phyloP scores from a whole-genome alignment of 1,284 basidiomycete species.

The Pseudozyma tsukubaensis region DNA sequence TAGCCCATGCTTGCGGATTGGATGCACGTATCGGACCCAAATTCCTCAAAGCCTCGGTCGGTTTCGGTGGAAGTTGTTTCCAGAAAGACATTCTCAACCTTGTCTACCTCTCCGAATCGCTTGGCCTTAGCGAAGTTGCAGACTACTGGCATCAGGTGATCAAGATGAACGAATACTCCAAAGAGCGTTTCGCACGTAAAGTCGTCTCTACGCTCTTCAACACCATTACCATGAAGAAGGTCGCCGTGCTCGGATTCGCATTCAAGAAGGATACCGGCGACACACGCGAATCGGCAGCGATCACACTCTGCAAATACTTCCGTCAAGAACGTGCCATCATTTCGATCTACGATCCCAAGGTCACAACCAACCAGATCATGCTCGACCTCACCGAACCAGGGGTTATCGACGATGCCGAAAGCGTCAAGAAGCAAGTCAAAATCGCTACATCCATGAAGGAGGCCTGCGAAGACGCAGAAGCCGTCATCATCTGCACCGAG shows the following conservation, averaged over 20 bases:
- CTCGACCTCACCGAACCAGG: slow-evolving; percentile 72
- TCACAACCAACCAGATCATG: slow-evolving; percentile 72
- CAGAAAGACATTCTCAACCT: slow-evolving; percentile 90
- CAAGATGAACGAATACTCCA: slow-evolving; percentile 68
- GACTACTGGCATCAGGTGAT: slow-evolving; percentile 82
- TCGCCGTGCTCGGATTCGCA: slow-evolving; percentile 90
- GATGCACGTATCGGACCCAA: slow-evolving; percentile 93
- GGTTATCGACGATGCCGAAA: slow-evolving; percentile 72
- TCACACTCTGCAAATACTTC: slow-evolving; percentile 94
- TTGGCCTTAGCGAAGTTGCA: slow-evolving; percentile 95
- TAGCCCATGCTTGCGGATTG: slow-evolving; percentile 91
- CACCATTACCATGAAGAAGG: slow-evolving; percentile 94
- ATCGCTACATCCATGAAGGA: slow-evolving; percentile 82
- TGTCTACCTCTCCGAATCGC: slow-evolving; percentile 88
- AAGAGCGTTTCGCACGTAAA: slow-evolving; percentile 68
- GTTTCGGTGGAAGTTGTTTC: slow-evolving; percentile 99
- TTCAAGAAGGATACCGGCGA: slow-evolving; percentile 69
- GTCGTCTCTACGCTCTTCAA: slow-evolving; percentile 84
- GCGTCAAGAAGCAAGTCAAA: slow-evolving; percentile 86
- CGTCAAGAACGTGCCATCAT: slow-evolving; percentile 86
- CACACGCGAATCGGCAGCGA: slow-evolving; percentile 90
- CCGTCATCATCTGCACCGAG: slow-evolving; percentile 79
- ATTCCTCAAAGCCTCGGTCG: slow-evolving; percentile 93
- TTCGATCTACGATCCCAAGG: slow-evolving; percentile 91
- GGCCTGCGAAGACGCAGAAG: slow-evolving; percentile 89